Percentiles rank a stretch among this genome's conserved stretches.
phyloP scores from a whole-genome alignment of 345 rosid genomes.

The Toxicodendron radicans region DNA sequence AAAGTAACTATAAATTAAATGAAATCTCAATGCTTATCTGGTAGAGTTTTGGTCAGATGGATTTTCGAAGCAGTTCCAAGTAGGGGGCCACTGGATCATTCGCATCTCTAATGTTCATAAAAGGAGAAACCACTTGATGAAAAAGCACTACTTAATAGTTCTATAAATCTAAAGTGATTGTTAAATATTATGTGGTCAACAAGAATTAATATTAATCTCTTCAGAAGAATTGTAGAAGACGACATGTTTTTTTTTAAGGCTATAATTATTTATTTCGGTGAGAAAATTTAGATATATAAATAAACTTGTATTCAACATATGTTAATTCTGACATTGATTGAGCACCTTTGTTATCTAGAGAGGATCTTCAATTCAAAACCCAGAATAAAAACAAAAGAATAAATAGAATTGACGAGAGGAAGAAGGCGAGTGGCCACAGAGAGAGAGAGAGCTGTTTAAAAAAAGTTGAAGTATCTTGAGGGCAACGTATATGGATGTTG shows the following conservation, averaged over 20 bases:
- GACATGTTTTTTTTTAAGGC: too few species aligned
- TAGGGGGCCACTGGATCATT: not conserved
- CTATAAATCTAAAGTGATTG: not conserved
- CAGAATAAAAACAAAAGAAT: not conserved
- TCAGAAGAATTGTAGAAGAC: too few species aligned
- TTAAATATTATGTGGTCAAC: too few species aligned
- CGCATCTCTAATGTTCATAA: not conserved
- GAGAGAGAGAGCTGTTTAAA: not conserved
- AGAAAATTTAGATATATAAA: too few species aligned
- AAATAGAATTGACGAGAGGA: not conserved
- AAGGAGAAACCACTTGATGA: not conserved
- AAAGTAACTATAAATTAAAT: too few species aligned
- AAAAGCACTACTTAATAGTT: not conserved
- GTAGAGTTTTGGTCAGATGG: not conserved
- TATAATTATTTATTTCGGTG: too few species aligned
- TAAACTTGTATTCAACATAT: too few species aligned
- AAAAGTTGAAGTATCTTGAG: constrained; percentile 36
- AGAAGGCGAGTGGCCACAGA: not conserved
- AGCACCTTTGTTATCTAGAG: too few species aligned
- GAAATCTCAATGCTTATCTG: not conserved
- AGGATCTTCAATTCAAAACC: too few species aligned
- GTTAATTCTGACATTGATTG: too few species aligned
- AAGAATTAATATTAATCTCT: too few species aligned
- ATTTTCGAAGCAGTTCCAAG: not conserved
- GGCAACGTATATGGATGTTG: constrained; percentile 39